These are phyloP conservation scores for Aurifilum marmelostoma DNA, from an alignment of 2,329 filamentous ascomycete species.

Conservation along the genomic window DNA sequence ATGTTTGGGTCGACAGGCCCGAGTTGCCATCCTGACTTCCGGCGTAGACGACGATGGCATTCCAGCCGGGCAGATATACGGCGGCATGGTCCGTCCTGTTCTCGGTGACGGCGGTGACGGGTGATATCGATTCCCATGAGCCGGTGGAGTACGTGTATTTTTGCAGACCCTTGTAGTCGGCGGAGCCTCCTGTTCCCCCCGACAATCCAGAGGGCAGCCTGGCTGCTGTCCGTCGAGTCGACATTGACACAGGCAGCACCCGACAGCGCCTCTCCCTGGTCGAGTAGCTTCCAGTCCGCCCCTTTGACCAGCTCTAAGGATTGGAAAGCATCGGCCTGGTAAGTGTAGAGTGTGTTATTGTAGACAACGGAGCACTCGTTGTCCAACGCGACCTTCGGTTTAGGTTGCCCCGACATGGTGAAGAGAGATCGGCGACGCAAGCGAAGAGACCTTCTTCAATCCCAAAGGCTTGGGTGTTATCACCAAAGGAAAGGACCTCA, in stretches of 20 bases:
- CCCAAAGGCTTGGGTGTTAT: constrained; percentile 8
- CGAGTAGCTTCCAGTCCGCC: constrained; percentile 70
- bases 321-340: constrained; percentile 74
- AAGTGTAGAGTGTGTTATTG: constrained; percentile 83
- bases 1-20: constrained; percentile 71
- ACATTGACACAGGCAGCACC: constrained; percentile 79
- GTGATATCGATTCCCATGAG: constrained; percentile 54
- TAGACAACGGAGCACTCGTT: constrained; percentile 82
- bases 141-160: constrained; percentile 59
- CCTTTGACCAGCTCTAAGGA: constrained; percentile 70
- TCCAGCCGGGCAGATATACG: constrained; percentile 70
- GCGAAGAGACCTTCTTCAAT: constrained; percentile 5
- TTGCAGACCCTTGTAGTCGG: constrained; percentile 75
- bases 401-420: constrained; percentile 47
- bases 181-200: constrained; percentile 66
- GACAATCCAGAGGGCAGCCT: constrained; percentile 76
- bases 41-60: constrained; percentile 79
- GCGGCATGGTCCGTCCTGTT: constrained; percentile 76
- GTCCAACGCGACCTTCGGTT: constrained; percentile 70
- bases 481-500: constrained; percentile 22
- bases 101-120: constrained; percentile 57
- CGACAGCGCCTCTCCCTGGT: constrained; percentile 69
- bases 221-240: constrained; percentile 58
- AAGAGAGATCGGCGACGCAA: constrained; percentile 8
- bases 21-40: constrained; percentile 67